Percentiles rank a stretch among this genome's conserved stretches.
These are phyloP conservation scores for Saturnispora sanitii DNA, from an alignment of 805 yeast species.

Conservation along the genomic window DNA sequence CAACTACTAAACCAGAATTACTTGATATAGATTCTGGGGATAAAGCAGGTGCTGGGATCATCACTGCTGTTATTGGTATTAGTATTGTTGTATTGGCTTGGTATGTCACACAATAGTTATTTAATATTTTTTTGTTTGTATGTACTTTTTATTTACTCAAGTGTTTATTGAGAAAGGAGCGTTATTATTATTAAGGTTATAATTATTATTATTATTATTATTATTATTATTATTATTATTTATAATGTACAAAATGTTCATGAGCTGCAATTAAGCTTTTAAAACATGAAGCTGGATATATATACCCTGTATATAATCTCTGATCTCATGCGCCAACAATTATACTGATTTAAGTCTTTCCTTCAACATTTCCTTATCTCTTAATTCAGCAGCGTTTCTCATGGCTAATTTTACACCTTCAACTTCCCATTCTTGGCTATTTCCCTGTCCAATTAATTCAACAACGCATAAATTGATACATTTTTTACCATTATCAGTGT, in stretches of 20 bases:
- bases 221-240: no score
- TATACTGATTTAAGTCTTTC: background rate
- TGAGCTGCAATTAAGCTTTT: no score
- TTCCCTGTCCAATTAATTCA: conserved; percentile 3
- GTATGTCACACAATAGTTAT: no score
- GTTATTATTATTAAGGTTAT: background rate
- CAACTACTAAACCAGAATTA: conserved; percentile 32
- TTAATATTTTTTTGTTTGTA: no score
- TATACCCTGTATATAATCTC: no score
- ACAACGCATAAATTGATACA: conserved; percentile 62
- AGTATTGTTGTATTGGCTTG: conserved; percentile 18
- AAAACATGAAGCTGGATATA: no score
- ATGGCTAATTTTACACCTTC: conserved; percentile 11
- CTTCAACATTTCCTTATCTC: background rate
- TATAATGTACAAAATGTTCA: no score
- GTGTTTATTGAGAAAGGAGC: no score
- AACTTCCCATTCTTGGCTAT: conserved; percentile 7
- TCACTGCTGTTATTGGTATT: conserved; percentile 46
- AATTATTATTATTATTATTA: no score
- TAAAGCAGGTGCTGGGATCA: conserved; percentile 60
- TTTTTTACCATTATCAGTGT: conserved; percentile 67
- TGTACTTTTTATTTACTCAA: no score
- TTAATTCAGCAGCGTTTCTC: conserved; percentile 10
- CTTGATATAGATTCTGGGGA: conserved; percentile 35
- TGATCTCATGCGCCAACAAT: no score